These are phyloP conservation scores for Blastocystis hominis DNA, from an alignment of 352 stramenopile genomes.

Conservation along the genomic window DNA sequence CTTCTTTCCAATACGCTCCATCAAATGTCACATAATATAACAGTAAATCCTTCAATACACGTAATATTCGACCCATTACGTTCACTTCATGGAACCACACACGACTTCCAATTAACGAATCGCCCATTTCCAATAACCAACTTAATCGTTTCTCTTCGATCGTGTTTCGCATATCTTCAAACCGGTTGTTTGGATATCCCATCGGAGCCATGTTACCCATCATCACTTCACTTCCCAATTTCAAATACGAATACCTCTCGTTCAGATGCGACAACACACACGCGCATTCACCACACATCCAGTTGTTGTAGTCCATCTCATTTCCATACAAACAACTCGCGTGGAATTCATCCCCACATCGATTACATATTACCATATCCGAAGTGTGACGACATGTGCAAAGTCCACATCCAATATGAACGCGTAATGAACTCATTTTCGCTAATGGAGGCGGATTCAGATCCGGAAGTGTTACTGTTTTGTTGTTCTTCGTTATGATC, in stretches of 20 bases:
- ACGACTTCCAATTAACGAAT: background rate
- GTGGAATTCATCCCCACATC: background rate
- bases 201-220: background rate
- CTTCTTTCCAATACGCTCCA: background rate
- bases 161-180: no score
- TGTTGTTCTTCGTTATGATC: background rate
- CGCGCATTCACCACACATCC: background rate
- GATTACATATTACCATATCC: background rate
- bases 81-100: background rate
- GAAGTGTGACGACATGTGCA: background rate
- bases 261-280: background rate
- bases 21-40: background rate
- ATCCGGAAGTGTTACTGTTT: background rate
- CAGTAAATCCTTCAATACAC: background rate
- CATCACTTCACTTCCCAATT: background rate
- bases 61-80: background rate
- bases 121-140: background rate
- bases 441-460: background rate
- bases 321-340: background rate
- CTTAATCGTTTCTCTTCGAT: background rate
- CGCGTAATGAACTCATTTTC: background rate
- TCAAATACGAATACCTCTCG: background rate
- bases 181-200: background rate
- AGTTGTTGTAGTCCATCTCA: constrained; percentile 7
- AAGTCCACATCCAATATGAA: background rate